Conservation (phyloP, 1,139 yeast genomes). For the Scheffersomyces quercinus region DNA sequence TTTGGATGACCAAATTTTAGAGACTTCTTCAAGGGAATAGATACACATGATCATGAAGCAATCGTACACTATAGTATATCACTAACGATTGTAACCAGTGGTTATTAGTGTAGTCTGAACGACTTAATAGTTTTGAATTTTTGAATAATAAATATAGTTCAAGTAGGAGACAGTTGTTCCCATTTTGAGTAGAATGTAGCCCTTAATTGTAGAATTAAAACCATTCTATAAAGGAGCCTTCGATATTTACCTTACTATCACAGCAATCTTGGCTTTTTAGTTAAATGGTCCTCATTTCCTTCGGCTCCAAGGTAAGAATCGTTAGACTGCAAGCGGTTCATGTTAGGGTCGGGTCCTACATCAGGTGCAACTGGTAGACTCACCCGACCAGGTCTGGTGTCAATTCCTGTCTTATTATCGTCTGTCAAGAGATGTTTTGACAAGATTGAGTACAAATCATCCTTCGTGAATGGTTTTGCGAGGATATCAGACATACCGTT, state of each 20-base stretch:
- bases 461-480: slow-evolving; percentile 90
- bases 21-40: too few species aligned
- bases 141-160: too few species aligned
- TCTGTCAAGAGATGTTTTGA: slow-evolving; percentile 58
- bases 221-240: not conserved
- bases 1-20: too few species aligned
- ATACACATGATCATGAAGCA: too few species aligned
- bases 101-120: too few species aligned
- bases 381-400: slow-evolving; percentile 3
- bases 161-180: too few species aligned
- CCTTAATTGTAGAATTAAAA: too few species aligned
- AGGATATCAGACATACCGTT: slow-evolving; percentile 92
- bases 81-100: too few species aligned
- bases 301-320: slow-evolving; percentile 4
- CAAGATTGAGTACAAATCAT: slow-evolving; percentile 72
- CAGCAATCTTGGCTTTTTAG: slow-evolving; percentile 9
- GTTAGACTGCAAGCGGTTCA: slow-evolving; percentile 2
- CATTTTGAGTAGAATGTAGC: too few species aligned
- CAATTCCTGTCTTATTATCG: slow-evolving; percentile 10
- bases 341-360: slow-evolving; percentile 8
- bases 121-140: too few species aligned
- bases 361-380: slow-evolving; percentile 1
- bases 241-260: not conserved
- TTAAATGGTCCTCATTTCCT: slow-evolving; percentile 5
- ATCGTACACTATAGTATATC: too few species aligned